Evolutionary conservation across 495 filamentous ascomycete genomes (phyloP).

Genomic region (Aspergillus coremiiformis): DNA sequence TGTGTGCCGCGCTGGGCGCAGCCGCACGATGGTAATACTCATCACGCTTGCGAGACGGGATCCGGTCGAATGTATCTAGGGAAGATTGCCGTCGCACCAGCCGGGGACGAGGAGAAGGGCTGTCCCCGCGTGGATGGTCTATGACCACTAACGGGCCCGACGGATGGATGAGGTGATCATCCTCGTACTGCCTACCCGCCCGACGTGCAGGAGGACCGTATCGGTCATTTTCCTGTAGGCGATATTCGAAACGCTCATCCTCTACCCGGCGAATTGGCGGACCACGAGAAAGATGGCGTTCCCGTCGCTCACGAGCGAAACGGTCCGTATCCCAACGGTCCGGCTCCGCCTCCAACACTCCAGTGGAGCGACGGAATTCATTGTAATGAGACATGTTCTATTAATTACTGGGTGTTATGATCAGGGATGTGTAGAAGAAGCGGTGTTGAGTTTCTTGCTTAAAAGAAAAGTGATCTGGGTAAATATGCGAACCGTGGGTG

Average conservation of each 20-base stretch:
- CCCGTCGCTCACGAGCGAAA: conserved; percentile 41
- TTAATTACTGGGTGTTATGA: conserved; percentile 4
- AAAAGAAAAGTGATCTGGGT: background rate
- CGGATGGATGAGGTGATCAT: conserved; percentile 42
- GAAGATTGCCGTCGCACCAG: conserved; percentile 59
- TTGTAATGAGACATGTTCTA: conserved; percentile 41
- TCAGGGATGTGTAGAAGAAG: conserved; percentile 1
- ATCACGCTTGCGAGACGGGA: conserved; percentile 50
- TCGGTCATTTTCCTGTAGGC: conserved; percentile 48
- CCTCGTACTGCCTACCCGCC: conserved; percentile 40
- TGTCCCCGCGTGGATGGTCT: conserved; percentile 33
- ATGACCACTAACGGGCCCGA: conserved; percentile 33
- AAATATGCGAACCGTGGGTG: conserved; percentile 24
- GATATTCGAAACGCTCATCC: conserved; percentile 47
- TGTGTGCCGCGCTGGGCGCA: conserved; percentile 27
- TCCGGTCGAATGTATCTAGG: conserved; percentile 65
- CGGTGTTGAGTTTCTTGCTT: conserved; percentile 4
- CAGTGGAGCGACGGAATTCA: conserved; percentile 38
- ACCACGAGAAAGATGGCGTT: conserved; percentile 36
- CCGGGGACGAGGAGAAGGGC: conserved; percentile 46
- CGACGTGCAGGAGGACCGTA: conserved; percentile 48
- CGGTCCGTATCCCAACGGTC: conserved; percentile 40
- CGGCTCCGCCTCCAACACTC: conserved; percentile 25
- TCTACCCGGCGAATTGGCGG: conserved; percentile 37
- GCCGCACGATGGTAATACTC: conserved; percentile 40